Base-by-base conservation (phyloP, 495 filamentous ascomycete genomes). In the Terfezia boudieri region DNA sequence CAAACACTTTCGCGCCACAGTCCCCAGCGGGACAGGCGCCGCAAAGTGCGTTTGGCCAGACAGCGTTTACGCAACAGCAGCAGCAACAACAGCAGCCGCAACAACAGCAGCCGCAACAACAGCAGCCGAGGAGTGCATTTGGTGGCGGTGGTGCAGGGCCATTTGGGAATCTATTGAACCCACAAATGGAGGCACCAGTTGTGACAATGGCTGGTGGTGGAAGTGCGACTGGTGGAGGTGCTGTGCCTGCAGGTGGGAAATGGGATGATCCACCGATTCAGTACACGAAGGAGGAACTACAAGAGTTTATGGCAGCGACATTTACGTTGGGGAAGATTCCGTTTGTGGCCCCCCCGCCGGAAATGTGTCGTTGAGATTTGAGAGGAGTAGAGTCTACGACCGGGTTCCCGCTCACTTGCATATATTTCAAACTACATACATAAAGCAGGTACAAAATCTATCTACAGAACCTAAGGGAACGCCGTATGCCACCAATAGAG, bases 261-360 rank as follows among this genome's bases (percentile, higher is more conserved):
- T 65, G 63, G 63, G 63, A 65, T 57, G 63, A 65, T 50, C 63
- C 63, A n/a, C 63, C 63, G 12, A 50, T 54, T 23, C 41, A 60
- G 22, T 65, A 62, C 41, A 60, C 58, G 7, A 48, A 54, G 32
- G 41, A 49, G 22, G 63, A 65, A 38, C 51, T 43, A 14, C 53
- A 55, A 37, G 60, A 53, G 5, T 65, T 65, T 43, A 35, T 50
- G 32, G 57, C 62, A n/a, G 20, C 56, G 5, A 36, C 3, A 16
- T 65, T 65, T 52, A 49, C 14, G 32, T 37, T 64, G 23, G 63
- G 63, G 10, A 51, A 50, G 53, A 58, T 65, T 20, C 63, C 63
- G 12, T 53, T 58, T 10, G 63, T 65, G 10, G 55, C 63, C 17
- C 63, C 63, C 14, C 62, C 62, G 17, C 56, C 54, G 51, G 60